Base-by-base conservation (phyloP, 1,284 basidiomycete genomes). In the Xanthoconium separans region DNA sequence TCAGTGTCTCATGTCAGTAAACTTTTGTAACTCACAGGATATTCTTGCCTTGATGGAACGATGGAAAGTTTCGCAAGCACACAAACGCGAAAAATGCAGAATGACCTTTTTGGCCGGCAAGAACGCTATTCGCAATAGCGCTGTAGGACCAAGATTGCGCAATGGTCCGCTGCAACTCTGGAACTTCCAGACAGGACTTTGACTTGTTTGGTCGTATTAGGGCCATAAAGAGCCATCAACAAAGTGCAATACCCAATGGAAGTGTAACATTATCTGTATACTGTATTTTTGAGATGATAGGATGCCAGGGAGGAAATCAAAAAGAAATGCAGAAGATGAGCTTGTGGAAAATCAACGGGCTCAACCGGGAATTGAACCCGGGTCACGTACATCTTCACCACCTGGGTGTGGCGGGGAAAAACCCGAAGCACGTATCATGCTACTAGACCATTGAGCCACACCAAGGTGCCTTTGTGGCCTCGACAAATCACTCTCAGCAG, bases 341-440 rank as follows among this genome's bases (percentile, higher is more conserved):
- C 24, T 24, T 24, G n/a, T 15, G 27, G 24, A 50, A 50, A 37
- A 50, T 47, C 29, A 24, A 6, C 36, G 72, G 72, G 75, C 73
- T 69, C 71, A 70, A 73, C 72, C 72, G 71, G 74, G 72, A 75
- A 74, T 75, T 74, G 75, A 75, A 75, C 73, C 75, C 75, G 73
- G 73, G 73, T 73, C 73, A 73, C 73, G 65, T 65, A 63, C 69
- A 72, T 59, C 58, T 62, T 57, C 53, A 53, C 61, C 58, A 65
- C 53, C 41, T 15, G 12, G 27, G 22, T 7, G 16, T 31, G 55
- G 47, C 20, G 33, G 47, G 53, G 47, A 37, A 30, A 41, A 59
- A 47, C 71, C 70, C 70, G 72, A 71, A 73, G 70, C 65, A 67
- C 65, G 72, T 71, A 71, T 71, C 72, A 75, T 73, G 66, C 73